phyloP scores from a whole-genome alignment of 2,329 filamentous ascomycete species.

The Pseudocercospora musae region DNA sequence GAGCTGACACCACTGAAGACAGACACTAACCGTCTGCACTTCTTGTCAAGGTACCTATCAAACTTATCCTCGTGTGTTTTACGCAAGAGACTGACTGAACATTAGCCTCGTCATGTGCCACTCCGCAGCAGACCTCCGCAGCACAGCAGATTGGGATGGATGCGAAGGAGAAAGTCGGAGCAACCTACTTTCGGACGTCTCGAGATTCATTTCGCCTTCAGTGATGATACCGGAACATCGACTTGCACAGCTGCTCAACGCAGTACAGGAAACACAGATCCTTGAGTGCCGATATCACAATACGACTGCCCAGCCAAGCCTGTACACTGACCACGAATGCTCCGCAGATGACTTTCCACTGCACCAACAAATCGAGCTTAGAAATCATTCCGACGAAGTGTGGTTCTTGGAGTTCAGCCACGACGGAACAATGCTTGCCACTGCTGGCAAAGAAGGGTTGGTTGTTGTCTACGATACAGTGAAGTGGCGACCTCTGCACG shows the following conservation, averaged over 20 bases:
- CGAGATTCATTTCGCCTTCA: constrained; percentile 87
- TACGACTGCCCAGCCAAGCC: constrained; percentile 69
- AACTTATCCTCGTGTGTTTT: background rate
- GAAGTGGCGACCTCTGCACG: constrained; percentile 62
- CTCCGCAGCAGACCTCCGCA: constrained; percentile 70
- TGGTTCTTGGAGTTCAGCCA: constrained; percentile 92
- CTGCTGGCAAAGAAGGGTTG: constrained; percentile 69
- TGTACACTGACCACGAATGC: constrained; percentile 87
- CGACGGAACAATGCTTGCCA: constrained; percentile 77
- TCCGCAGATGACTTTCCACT: constrained; percentile 76
- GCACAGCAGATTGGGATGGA: constrained; percentile 80
- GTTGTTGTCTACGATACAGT: constrained; percentile 80
- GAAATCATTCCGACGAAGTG: constrained; percentile 74
- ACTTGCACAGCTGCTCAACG: constrained; percentile 73
- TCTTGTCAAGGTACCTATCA: constrained; percentile 64
- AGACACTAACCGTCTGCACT: constrained; percentile 72
- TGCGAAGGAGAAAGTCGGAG: constrained; percentile 71
- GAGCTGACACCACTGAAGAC: constrained; percentile 85
- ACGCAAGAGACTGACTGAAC: constrained; percentile 23
- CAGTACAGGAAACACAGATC: constrained; percentile 82
- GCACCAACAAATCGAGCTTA: constrained; percentile 66
- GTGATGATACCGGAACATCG: constrained; percentile 96
- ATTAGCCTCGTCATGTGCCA: constrained; percentile 81
- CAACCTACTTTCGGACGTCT: constrained; percentile 73
- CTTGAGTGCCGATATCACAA: constrained; percentile 86